Percentiles rank a stretch among this genome's conserved stretches.
These are phyloP conservation scores for Trypanosoma lewisi DNA, from an alignment of 208 protist genomes.

Conservation along the genomic window DNA sequence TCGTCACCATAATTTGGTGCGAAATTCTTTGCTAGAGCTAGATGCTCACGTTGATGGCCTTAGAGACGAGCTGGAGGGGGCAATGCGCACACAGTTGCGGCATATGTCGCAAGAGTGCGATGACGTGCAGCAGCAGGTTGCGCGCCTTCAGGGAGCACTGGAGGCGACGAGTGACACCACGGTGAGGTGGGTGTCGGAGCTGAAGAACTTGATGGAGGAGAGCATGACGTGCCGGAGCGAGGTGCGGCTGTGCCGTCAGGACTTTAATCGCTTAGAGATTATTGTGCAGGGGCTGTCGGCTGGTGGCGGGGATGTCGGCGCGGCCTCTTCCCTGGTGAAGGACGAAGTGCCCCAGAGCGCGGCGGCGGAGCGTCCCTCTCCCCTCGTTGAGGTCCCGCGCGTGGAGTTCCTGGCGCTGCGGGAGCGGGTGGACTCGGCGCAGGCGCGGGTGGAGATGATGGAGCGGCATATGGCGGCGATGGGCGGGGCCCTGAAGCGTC, in stretches of 20 bases:
- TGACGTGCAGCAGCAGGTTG: constrained; percentile 39
- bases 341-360: not conserved
- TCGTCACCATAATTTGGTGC: constrained; percentile 48
- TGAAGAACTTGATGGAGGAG: constrained; percentile 57
- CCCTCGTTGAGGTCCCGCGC: constrained; percentile 7
- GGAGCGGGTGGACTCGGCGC: constrained; percentile 36
- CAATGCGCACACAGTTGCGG: constrained; percentile 24
- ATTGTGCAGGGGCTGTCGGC: constrained; percentile 26
- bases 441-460: constrained; percentile 30
- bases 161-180: constrained; percentile 40
- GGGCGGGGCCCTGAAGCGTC: constrained; percentile 18
- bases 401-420: constrained; percentile 40
- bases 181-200: constrained; percentile 30
- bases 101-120: constrained; percentile 30
- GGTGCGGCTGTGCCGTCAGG: constrained; percentile 53
- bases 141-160: constrained; percentile 51
- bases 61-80: constrained; percentile 30
- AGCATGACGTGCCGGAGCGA: constrained; percentile 39
- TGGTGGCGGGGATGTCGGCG: not conserved
- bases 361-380: not conserved
- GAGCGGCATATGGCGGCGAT: constrained; percentile 40
- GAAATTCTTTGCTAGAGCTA: constrained; percentile 34
- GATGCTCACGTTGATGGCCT: constrained; percentile 39
- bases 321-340: too few relatives aligned
- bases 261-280: constrained; percentile 79